These are phyloP conservation scores for Gigaspora rosea DNA, from an alignment of 192 early-diverging fungal species.

Conservation along the genomic window DNA sequence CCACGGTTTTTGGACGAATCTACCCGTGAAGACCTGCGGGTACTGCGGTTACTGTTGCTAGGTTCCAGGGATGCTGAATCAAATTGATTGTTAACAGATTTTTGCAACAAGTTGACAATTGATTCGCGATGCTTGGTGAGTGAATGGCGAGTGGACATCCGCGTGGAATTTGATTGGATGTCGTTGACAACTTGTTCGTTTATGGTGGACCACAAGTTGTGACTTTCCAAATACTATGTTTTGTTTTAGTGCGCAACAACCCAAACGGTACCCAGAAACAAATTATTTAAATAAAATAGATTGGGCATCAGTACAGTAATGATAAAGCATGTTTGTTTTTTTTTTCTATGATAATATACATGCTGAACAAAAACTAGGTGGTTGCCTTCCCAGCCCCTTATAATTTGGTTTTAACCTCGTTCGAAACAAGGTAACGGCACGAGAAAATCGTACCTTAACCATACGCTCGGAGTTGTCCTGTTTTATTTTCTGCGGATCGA, in stretches of 20 bases:
- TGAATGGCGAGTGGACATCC: constrained; percentile 48
- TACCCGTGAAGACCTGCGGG: constrained; percentile 9
- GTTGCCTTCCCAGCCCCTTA: neutral
- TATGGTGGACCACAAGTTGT: constrained; percentile 53
- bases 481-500: constrained; percentile 52
- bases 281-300: constrained; percentile 19
- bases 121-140: constrained; percentile 45
- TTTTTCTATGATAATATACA: neutral
- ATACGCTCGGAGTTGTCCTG: constrained; percentile 58
- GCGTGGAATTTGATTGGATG: constrained; percentile 38
- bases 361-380: neutral
- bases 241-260: neutral
- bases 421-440: neutral
- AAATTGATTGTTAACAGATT: constrained; percentile 37
- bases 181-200: constrained; percentile 48
- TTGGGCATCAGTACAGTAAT: constrained; percentile 6
- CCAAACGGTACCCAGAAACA: constrained; percentile 3
- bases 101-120: constrained; percentile 50
- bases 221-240: constrained; percentile 41
- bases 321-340: neutral
- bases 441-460: constrained; percentile 44
- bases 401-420: constrained; percentile 10
- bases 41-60: constrained; percentile 5
- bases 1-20: constrained; percentile 13
- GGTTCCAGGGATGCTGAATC: constrained; percentile 12